phyloP scores from a whole-genome alignment of 495 filamentous ascomycete genomes.

The Xylaria longipes region DNA sequence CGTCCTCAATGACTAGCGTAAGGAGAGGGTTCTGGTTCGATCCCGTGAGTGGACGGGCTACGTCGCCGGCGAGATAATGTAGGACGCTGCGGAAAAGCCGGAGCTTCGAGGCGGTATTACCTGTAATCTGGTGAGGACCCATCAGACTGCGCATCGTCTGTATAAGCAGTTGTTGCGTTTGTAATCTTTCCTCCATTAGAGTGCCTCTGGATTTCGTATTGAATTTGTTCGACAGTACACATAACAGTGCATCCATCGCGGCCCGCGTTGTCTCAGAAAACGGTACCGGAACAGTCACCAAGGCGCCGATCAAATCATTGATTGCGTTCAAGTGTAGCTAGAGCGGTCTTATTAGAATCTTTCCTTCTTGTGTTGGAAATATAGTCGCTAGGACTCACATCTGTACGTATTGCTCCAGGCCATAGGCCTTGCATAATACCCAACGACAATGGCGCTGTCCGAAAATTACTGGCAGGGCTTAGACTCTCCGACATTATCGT shows the following conservation, averaged over 20 bases:
- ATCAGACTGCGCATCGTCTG: constrained; percentile 21
- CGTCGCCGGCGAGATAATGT: constrained; percentile 38
- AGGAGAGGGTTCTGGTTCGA: constrained; percentile 30
- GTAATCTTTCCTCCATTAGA: constrained; percentile 6
- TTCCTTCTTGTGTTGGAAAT: background rate
- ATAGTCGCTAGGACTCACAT: constrained; percentile 39
- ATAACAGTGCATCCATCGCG: constrained; percentile 31
- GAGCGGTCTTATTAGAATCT: background rate
- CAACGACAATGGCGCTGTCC: constrained; percentile 43
- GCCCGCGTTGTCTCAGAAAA: constrained; percentile 30
- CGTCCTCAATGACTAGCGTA: constrained; percentile 25
- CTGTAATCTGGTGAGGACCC: background rate
- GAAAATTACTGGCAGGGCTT: constrained; percentile 29
- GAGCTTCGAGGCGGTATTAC: constrained; percentile 1
- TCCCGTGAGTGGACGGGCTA: constrained; percentile 31
- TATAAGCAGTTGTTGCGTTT: constrained; percentile 12
- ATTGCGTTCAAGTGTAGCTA: constrained; percentile 32
- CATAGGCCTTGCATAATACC: constrained; percentile 53
- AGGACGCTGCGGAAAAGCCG: constrained; percentile 35
- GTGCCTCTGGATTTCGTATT: background rate
- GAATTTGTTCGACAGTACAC: constrained; percentile 38
- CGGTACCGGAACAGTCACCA: constrained; percentile 9
- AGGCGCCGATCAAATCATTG: constrained; percentile 21
- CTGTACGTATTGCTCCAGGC: constrained; percentile 42
- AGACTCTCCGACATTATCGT: background rate